Conservation (phyloP, 257 asterid genomes). For the Solanum peruvianum region DNA sequence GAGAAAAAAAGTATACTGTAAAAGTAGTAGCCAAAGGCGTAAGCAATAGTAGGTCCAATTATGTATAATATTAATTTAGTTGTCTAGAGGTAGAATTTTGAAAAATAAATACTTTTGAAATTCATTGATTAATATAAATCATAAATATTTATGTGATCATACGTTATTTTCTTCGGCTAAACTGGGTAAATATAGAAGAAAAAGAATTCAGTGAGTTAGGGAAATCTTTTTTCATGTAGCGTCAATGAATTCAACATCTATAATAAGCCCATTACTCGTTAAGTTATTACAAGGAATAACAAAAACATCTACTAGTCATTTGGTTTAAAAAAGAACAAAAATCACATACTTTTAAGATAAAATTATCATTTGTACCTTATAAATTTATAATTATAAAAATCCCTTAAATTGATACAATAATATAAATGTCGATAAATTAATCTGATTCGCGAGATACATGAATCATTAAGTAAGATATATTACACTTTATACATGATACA, state of each 20-base stretch:
- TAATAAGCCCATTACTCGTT: not conserved
- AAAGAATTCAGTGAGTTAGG: not conserved
- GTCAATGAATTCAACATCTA: not conserved
- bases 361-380: too few relatives aligned
- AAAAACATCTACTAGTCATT: not conserved
- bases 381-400: too few relatives aligned
- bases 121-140: too few relatives aligned
- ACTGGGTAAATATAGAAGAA: not conserved
- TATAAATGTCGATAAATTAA: fast-evolving
- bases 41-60: not conserved
- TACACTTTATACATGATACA: too few relatives aligned
- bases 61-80: not conserved
- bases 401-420: too few relatives aligned
- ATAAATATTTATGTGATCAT: too few relatives aligned
- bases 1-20: not conserved
- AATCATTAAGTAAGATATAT: too few relatives aligned
- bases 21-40: not conserved
- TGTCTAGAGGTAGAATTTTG: not conserved
- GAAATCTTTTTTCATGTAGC: not conserved
- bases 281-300: not conserved
- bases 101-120: too few relatives aligned
- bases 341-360: too few relatives aligned
- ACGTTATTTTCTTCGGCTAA: not conserved
- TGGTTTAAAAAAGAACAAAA: too few relatives aligned
- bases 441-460: too few relatives aligned